Evolutionary conservation across 1,284 basidiomycete species (phyloP), one percentile per base, ranked within the genome.

Genomic region (Trametes hirsuta): DNA sequence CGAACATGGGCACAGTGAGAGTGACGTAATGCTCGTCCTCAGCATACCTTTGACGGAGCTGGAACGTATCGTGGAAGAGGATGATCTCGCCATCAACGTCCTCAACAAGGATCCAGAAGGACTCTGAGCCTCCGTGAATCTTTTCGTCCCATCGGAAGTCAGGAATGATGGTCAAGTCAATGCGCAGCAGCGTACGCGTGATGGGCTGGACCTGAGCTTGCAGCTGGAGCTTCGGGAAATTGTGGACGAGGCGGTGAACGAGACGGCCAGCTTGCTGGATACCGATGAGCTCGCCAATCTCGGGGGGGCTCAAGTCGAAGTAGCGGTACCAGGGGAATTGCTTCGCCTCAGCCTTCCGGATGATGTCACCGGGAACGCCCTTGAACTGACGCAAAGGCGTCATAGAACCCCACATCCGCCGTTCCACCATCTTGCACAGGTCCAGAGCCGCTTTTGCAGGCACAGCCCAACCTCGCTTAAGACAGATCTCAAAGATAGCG

Each of bases 321-420:
- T 97, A 97, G 44, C 94, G 88, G 73, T 97, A 94, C 95, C 95
- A 98, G 0, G 95, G 95, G 80, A 97, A 99, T 82, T 99, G 97
- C 74, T 99, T 99, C 42, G 95, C 91, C 76, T 99, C 97, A 0
- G 97, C 94, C 68, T 96, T 94, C 53, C 93, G 84, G 54, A 99
- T 81, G 46, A 99, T 90, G 63, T 98, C 95, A 1, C 81, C 73
- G 0, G 94, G 94, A 0, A 97, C 90, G 68, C 91, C 90, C 71
- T 90, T 93, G 83, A 98, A 99, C 73, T 99, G 97, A 53, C 97
- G 86, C 52, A 99, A 80, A 14, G 97, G 97, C 0, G 95, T 96
- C 96, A 99, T 99, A 0, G 95, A 95, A 47, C 90, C 90, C 97
- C 97, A 99, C 84, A 89, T 93, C 30, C 30, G 30, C 30, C 30